These are phyloP conservation scores for Annulohypoxylon truncatum DNA, from an alignment of 2,329 filamentous ascomycete species.

Conservation along the genomic window DNA sequence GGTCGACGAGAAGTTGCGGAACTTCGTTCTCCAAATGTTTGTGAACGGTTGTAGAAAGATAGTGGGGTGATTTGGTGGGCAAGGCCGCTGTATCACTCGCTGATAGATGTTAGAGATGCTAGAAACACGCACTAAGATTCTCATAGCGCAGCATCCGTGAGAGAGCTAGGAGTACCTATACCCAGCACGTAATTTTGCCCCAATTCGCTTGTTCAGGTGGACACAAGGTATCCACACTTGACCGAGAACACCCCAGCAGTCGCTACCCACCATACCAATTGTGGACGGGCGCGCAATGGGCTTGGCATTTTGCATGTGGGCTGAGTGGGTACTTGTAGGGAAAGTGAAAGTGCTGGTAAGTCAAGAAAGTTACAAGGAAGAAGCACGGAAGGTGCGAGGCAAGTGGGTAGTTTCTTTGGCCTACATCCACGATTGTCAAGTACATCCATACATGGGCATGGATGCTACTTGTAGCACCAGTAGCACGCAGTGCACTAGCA, in stretches of 20 bases:
- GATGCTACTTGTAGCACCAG: neutral
- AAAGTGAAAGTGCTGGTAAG: neutral
- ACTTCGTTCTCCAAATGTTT: conserved; percentile 26
- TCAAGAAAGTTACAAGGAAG: neutral
- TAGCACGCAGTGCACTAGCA: neutral
- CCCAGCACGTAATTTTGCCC: conserved; percentile 36
- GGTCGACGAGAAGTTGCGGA: conserved; percentile 26
- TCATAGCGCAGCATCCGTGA: neutral
- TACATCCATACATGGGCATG: neutral
- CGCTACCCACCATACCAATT: conserved; percentile 40
- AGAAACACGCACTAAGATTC: conserved; percentile 5
- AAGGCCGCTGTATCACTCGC: conserved; percentile 20
- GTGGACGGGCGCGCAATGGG: conserved; percentile 22
- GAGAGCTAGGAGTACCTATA: conserved; percentile 31
- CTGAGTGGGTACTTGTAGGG: conserved; percentile 19
- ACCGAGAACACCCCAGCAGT: conserved; percentile 39
- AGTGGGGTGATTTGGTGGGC: conserved; percentile 20
- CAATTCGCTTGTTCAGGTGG: conserved; percentile 41
- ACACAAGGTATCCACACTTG: conserved; percentile 39
- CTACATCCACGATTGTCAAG: neutral
- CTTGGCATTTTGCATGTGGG: conserved; percentile 43
- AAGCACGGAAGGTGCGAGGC: neutral
- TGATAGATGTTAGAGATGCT: conserved; percentile 16
- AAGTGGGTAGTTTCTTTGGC: neutral
- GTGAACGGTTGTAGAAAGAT: neutral